Base-by-base conservation (phyloP, 805 yeast genomes). In the Saccharomycopsis javanensis region DNA sequence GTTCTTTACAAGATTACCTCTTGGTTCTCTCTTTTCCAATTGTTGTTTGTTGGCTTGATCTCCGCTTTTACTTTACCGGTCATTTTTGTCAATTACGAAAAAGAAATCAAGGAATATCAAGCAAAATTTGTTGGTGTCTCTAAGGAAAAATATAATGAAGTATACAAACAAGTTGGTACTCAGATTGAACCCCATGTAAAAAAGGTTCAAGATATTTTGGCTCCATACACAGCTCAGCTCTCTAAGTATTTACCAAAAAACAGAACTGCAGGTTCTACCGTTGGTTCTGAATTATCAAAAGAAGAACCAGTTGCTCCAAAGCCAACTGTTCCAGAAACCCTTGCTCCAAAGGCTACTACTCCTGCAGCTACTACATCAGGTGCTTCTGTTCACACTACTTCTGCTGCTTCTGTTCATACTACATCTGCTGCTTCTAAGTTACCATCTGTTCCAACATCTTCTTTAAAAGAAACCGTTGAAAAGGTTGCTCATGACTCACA, bases 211-310 rank as follows among this genome's bases (percentile, higher is more conserved):
- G 73, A 77, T 64, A 81, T 80, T 70, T 69, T 83, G 59, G 86
- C 86, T 50, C 92, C 92, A 55, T 80, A 84, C 57, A 82, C 86
- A 45, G 67, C 75, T 35, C 79, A 81, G 65, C 71, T 85, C 66
- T 74, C 78, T 62, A 55, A 51, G 18, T 56, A 61, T 38, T 59
- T 57, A 48, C 84, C 85, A 51, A 71, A 75, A 60, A 69, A 70
- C 55, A 82, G 89, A 79, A 84, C 90, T 60, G 88, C 88, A 37
- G 83, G 86, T 45, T 75, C 87, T 46, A 82, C 87, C 52, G 86
- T 83, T 62, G 82, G 79, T 57, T 15, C 59, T 20, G n/a, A 37
- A 10, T 53, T 30, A 27, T 25, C 55, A 27, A 51, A 55, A 8
- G 51, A 67, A 57, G 52, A 65, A 28, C 57, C 60, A 28, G 50